Evolutionary conservation across 2,329 filamentous ascomycete species (phyloP), one percentile per base, ranked within the genome.

Genomic region (Fusarium kyushuense): DNA sequence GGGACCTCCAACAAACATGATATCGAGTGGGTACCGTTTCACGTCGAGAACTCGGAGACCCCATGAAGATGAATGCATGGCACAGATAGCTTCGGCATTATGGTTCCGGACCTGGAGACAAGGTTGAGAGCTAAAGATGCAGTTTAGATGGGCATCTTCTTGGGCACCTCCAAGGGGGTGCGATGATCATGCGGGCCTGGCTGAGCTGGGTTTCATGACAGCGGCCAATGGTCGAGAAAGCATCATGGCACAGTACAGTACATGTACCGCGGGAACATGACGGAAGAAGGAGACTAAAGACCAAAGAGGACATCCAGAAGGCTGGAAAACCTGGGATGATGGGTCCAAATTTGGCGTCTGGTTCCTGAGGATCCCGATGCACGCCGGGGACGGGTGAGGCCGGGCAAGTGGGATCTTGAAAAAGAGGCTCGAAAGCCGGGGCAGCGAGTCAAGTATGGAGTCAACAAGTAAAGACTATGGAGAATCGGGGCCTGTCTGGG

Each of bases 321-420:
- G 21, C 40, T 56, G 41, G 35, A 53, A 61, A 58, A 45, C 42
- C 60, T 48, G 25, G 54, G 43, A 49, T 58, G 58, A 64, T 59
- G 55, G 66, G 62, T 36, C 43, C 38, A 45, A 56, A 33, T 55
- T 55, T 63, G 57, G 58, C 63, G 67, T 38, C 58, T 66, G 54
- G 69, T 74, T 73, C 71, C 72, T 74, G 71, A 67, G 71, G 72
- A 70, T 73, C 71, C 72, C 72, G 72, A 74, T 71, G 60, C 59
- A 63, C 62, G 67, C 64, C 61, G 70, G 70, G 63, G 63, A 63
- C 69, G 70, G 71, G 71, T 71, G 54, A 65, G 71, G 62, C 69
- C 71, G 71, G 71, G 69, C 71, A 36, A 65, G 64, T 65, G 64
- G 60, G 65, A 71, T 71, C 43, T 63, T 45, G 59, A 70, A 63